Evolutionary conservation across 352 stramenopile species (phyloP), one percentile per base, ranked within the genome.

Genomic region (Sclerospora graminicola): DNA sequence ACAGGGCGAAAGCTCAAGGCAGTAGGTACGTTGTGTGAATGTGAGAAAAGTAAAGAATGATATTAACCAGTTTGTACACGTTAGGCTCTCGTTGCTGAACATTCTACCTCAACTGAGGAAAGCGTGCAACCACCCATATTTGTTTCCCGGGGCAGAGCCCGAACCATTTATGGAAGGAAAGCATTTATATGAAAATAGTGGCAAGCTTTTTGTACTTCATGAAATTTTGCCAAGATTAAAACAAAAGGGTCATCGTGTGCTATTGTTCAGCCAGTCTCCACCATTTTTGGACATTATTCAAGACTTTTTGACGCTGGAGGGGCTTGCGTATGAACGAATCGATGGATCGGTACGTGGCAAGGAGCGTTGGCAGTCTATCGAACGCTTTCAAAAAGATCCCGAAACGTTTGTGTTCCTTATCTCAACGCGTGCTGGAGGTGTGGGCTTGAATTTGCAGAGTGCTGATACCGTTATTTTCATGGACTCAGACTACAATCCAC

Each of bases 51-150:
- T 32, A 15, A 10, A 23, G 10, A 24, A 29, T 27, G 18, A 58
- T 38, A 5, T 10, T 46, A n/a, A 1, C 30, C 40, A 51, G 5
- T 39, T 4, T 38, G 20, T 43, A 6, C 19, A 13, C 24, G 41
- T 14, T 41, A 83, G 71, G 39, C 45, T 86, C 21, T 68, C 81
- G 38, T 69, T 99, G 40, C 96, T 97, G 35, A 99, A 99, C 63
- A 84, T 99, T 50, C 77, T 97, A 13, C 98, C 98, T 51, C 88
- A 99, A 46, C 53, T 89, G 6, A 65, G 75, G 7, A 89, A 89
- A 48, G 72, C 65, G 1, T 88, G 75, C 45, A 87, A 86, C 31
- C 78, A 89, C 37, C 78, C 78, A 28, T 99, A 98, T 60, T 49
- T 99, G 40, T 92, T 99, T 19, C 53, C 77, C 18, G 76, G 76